Conservation (phyloP, 1,284 basidiomycete genomes). For the Irpex lacteus region DNA sequence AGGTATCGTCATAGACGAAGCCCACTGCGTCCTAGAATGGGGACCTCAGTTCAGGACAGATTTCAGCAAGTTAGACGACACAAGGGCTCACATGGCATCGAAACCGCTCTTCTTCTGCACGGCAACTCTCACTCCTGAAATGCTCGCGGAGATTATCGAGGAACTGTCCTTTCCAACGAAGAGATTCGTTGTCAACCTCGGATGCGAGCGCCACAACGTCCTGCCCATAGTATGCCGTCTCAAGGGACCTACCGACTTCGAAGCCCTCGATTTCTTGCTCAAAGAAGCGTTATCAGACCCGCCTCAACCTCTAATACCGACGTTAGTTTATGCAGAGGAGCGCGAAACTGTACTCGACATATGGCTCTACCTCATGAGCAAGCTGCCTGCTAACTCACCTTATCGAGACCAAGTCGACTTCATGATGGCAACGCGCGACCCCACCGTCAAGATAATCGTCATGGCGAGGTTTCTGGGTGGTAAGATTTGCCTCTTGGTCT, state of each 20-base stretch:
- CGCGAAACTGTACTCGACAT: background rate
- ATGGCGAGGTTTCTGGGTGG: background rate
- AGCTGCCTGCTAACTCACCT: background rate
- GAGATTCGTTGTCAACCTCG: no score
- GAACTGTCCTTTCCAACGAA: no score
- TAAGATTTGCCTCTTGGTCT: background rate
- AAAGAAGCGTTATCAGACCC: background rate
- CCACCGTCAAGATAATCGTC: background rate
- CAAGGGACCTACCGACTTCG: constrained; percentile 1
- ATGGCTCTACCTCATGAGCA: background rate
- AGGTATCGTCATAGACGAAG: constrained; percentile 38
- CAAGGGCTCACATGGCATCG: constrained; percentile 10
- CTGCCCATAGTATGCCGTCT: constrained; percentile 10
- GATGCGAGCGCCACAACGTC: constrained; percentile 22
- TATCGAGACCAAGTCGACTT: background rate
- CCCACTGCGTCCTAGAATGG: constrained; percentile 29
- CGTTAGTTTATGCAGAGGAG: background rate
- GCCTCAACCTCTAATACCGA: background rate
- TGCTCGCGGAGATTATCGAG: no score
- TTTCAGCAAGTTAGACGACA: no score
- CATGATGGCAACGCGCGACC: background rate
- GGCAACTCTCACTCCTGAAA: constrained; percentile 20
- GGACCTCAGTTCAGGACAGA: no score
- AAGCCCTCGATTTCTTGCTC: constrained; percentile 8
- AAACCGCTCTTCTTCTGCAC: constrained; percentile 17